A percentile compares a stretch with the other conserved stretches of the same genome.
These are phyloP conservation scores for Hagleromyces aurorensis DNA, from an alignment of 805 yeast genomes.

Conservation along the genomic window DNA sequence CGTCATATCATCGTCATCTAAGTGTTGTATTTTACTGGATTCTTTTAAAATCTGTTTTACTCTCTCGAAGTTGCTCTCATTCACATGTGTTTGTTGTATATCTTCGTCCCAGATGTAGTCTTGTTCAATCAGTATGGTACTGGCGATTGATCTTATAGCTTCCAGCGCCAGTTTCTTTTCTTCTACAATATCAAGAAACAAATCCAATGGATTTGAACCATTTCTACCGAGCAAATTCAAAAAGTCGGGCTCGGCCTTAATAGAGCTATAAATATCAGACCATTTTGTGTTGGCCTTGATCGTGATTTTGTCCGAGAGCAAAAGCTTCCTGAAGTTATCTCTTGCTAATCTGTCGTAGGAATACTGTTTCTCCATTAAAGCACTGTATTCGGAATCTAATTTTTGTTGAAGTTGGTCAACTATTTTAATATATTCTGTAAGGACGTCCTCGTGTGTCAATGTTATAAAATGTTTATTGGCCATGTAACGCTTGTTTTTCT, in stretches of 20 bases:
- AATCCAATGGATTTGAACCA: slow-evolving; percentile 71
- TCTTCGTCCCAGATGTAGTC: slow-evolving; percentile 21
- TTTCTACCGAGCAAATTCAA: slow-evolving; percentile 58
- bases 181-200: slow-evolving; percentile 68
- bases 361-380: slow-evolving; percentile 35
- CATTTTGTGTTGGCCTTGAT: slow-evolving; percentile 51
- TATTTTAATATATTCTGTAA: slow-evolving; percentile 35
- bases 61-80: slow-evolving; percentile 6
- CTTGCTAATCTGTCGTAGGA: slow-evolving; percentile 61
- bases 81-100: slow-evolving; percentile 14
- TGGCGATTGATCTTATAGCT: slow-evolving; percentile 52
- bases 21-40: slow-evolving; percentile 20
- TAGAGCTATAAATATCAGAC: slow-evolving; percentile 42
- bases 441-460: slow-evolving; percentile 51
- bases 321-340: slow-evolving; percentile 43
- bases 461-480: slow-evolving; percentile 49
- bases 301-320: slow-evolving; percentile 22
- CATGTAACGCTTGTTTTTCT: slow-evolving; percentile 43
- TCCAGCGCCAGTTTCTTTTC: slow-evolving; percentile 48
- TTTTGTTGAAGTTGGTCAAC: slow-evolving; percentile 24
- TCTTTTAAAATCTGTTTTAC: slow-evolving; percentile 13
- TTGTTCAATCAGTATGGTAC: slow-evolving; percentile 39
- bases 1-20: slow-evolving; percentile 26
- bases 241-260: slow-evolving; percentile 53
- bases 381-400: slow-evolving; percentile 16